phyloP scores from a whole-genome alignment of 176 grass and related monocot genomes.

The Aegilops umbellulata region DNA sequence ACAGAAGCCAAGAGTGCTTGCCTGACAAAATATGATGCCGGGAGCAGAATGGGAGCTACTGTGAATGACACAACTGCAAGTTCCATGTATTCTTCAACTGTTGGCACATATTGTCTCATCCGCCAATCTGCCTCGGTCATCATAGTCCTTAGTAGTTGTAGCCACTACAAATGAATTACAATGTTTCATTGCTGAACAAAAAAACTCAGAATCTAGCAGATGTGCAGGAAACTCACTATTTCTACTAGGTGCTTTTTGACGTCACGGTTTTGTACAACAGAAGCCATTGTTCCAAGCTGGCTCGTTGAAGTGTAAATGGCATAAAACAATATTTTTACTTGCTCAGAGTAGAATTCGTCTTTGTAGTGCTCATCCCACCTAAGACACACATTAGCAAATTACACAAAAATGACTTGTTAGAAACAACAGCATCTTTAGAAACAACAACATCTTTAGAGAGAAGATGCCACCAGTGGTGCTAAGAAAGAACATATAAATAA shows the following conservation, averaged over 20 bases:
- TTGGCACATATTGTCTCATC: constrained; percentile 30
- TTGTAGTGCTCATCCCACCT: constrained; percentile 67
- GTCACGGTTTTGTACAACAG: constrained; percentile 41
- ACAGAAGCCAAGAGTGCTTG: neutral
- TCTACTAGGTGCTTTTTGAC: constrained; percentile 52
- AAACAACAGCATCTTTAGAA: too few relatives aligned
- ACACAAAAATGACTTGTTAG: neutral
- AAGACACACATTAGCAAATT: neutral
- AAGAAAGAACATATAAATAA: neutral
- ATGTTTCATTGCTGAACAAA: neutral
- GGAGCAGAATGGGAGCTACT: neutral
- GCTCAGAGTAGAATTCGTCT: constrained; percentile 51
- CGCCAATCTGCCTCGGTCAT: constrained; percentile 58
- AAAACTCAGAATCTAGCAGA: neutral
- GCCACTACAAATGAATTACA: constrained; percentile 45
- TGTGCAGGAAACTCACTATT: constrained; percentile 35
- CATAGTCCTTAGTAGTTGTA: constrained; percentile 54
- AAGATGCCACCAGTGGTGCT: neutral
- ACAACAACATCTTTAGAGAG: neutral
- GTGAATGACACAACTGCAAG: neutral
- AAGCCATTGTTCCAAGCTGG: constrained; percentile 18
- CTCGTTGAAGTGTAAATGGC: neutral
- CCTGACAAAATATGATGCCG: neutral
- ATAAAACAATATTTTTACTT: constrained; percentile 47
- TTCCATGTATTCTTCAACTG: neutral